Evolutionary conservation across 345 rosid species (phyloP).

Genomic region (Turnera subulata): DNA sequence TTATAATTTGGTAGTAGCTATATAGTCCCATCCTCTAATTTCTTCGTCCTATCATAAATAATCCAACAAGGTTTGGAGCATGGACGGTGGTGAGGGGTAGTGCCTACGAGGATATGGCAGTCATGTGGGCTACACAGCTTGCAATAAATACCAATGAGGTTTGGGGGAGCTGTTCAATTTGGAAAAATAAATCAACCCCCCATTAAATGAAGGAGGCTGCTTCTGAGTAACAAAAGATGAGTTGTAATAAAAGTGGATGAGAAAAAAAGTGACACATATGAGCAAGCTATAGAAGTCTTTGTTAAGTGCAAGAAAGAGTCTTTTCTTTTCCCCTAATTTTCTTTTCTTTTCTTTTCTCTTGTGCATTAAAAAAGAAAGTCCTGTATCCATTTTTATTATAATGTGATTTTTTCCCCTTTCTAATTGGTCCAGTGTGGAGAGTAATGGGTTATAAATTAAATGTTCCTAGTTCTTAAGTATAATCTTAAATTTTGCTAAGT

Average conservation of each 20-base stretch:
- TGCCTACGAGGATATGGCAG: neutral
- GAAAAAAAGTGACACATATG: neutral
- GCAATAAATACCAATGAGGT: conserved; percentile 20
- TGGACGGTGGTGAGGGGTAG: conserved; percentile 10
- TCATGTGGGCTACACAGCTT: conserved; percentile 16
- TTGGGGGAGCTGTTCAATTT: conserved; percentile 8
- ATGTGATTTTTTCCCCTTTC: neutral
- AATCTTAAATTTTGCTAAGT: conserved; percentile 6
- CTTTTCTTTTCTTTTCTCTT: neutral
- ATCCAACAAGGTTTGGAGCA: too few relatives aligned
- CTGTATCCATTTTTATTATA: neutral
- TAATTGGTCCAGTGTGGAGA: neutral
- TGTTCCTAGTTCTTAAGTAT: too few relatives aligned
- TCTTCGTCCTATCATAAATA: too few relatives aligned
- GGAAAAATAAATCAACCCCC: conserved; percentile 12
- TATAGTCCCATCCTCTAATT: too few relatives aligned
- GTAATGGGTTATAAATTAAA: conserved; percentile 4
- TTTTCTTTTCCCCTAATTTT: neutral
- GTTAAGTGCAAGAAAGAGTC: too few relatives aligned
- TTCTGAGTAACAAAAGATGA: conserved; percentile 10
- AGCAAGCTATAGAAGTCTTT: neutral
- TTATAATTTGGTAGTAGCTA: too few relatives aligned
- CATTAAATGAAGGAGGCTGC: conserved; percentile 18
- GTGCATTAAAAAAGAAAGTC: neutral
- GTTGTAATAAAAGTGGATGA: conserved; percentile 10